Conservation (phyloP, 2,329 filamentous ascomycete genomes). For the Cercospora citrullina region DNA sequence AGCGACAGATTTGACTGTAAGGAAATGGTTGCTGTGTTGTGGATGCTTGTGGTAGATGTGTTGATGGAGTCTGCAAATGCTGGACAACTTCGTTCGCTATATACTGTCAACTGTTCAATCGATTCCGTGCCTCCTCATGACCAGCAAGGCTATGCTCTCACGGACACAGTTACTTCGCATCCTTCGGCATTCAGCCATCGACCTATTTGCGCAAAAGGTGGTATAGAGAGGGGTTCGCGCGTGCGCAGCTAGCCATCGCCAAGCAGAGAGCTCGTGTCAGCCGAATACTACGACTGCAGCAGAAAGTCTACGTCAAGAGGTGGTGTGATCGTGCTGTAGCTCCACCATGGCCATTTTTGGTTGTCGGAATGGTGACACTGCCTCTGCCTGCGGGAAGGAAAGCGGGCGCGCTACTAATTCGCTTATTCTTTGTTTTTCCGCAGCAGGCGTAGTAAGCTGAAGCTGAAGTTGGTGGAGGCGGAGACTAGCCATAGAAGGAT, state of each 20-base stretch:
- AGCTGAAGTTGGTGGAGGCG: conserved; percentile 1
- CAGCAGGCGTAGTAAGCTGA: conserved; percentile 1
- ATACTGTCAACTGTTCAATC: background rate
- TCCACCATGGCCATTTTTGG: background rate
- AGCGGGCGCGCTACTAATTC: background rate
- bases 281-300: background rate
- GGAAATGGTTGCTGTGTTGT: background rate
- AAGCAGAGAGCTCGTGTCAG: conserved; percentile 4
- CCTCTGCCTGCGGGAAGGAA: background rate
- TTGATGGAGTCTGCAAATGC: background rate
- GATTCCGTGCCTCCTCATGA: background rate
- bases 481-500: conserved; percentile 1
- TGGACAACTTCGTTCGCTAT: background rate
- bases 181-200: background rate
- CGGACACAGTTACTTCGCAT: background rate
- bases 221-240: background rate
- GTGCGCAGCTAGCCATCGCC: background rate
- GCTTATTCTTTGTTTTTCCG: background rate
- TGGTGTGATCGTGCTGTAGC: background rate
- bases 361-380: background rate
- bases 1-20: background rate
- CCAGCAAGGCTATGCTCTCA: conserved; percentile 1
- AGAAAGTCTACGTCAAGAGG: background rate
- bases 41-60: background rate
- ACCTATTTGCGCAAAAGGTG: background rate